Percentiles rank a stretch among this genome's conserved stretches.
Evolutionary conservation across 2,329 filamentous ascomycete species (phyloP).

Genomic region (Colletotrichum cuscutae): DNA sequence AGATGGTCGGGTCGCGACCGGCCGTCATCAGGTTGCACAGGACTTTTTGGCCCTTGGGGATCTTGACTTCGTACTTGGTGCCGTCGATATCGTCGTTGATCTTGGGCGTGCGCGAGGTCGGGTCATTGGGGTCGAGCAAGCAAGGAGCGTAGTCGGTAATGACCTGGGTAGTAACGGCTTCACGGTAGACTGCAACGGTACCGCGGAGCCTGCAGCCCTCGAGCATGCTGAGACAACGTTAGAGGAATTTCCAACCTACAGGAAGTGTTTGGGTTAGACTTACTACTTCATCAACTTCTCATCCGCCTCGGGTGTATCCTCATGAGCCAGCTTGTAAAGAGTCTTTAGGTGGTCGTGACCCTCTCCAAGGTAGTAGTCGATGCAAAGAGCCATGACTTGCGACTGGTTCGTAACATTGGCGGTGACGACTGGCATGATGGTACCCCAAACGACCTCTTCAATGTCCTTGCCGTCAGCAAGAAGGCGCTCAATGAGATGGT

Average conservation of each 20-base stretch:
- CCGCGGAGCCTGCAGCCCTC: constrained; percentile 66
- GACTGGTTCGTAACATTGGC: constrained; percentile 69
- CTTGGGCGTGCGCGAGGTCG: constrained; percentile 30
- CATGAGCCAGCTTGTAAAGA: constrained; percentile 61
- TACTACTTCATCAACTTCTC: constrained; percentile 50
- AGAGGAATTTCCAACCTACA: background rate
- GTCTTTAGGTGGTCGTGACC: constrained; percentile 60
- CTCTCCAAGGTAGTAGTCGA: constrained; percentile 69
- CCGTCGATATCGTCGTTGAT: constrained; percentile 34
- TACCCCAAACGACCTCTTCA: constrained; percentile 66
- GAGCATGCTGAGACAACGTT: constrained; percentile 51
- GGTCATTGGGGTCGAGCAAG: constrained; percentile 34
- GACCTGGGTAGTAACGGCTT: constrained; percentile 47
- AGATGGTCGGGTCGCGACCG: constrained; percentile 57
- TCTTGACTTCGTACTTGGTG: constrained; percentile 27
- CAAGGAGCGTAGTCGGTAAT: constrained; percentile 41
- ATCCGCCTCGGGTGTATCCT: constrained; percentile 61
- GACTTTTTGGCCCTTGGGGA: constrained; percentile 55
- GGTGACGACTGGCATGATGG: constrained; percentile 65
- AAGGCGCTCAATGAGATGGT: constrained; percentile 65
- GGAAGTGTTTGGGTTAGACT: constrained; percentile 18
- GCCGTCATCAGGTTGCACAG: constrained; percentile 62
- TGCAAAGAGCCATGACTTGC: constrained; percentile 65
- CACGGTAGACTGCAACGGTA: constrained; percentile 60
- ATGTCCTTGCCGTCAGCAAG: constrained; percentile 62